A percentile compares a stretch with the other conserved stretches of the same genome.
Evolutionary conservation across 345 rosid species (phyloP).

Genomic region (Camelina neglecta): DNA sequence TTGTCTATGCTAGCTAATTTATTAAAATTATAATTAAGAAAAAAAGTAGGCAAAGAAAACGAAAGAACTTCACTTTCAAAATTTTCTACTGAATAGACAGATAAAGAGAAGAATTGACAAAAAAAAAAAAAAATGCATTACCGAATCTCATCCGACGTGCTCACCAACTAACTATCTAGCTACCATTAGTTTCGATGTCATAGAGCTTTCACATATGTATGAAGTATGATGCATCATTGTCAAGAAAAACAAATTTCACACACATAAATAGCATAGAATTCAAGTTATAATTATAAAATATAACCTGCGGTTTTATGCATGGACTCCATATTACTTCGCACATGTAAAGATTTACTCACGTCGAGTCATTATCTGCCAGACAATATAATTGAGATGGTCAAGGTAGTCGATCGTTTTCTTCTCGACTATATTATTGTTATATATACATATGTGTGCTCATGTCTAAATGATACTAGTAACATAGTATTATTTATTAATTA

Average conservation of each 20-base stretch:
- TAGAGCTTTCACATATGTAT: constrained; percentile 22
- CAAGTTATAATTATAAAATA: background rate
- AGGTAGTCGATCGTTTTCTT: too few species aligned
- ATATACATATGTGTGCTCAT: too few species aligned
- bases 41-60: background rate
- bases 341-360: too few species aligned
- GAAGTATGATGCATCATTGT: background rate
- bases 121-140: background rate
- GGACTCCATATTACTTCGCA: background rate
- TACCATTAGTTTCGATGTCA: constrained; percentile 3
- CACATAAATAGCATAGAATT: background rate
- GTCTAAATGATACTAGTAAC: too few species aligned
- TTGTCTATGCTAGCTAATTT: background rate
- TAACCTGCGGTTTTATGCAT: constrained; percentile 12
- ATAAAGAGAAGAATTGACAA: background rate
- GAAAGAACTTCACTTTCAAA: background rate
- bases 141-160: constrained; percentile 12
- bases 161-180: constrained; percentile 12
- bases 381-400: too few species aligned
- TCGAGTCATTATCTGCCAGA: too few species aligned
- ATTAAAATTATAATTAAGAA: background rate
- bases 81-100: background rate
- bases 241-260: background rate
- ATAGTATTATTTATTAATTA: too few species aligned
- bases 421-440: too few species aligned